Evolutionary conservation across 2,329 filamentous ascomycete species (phyloP).

Genomic region (Fragosphaeria purpurea): DNA sequence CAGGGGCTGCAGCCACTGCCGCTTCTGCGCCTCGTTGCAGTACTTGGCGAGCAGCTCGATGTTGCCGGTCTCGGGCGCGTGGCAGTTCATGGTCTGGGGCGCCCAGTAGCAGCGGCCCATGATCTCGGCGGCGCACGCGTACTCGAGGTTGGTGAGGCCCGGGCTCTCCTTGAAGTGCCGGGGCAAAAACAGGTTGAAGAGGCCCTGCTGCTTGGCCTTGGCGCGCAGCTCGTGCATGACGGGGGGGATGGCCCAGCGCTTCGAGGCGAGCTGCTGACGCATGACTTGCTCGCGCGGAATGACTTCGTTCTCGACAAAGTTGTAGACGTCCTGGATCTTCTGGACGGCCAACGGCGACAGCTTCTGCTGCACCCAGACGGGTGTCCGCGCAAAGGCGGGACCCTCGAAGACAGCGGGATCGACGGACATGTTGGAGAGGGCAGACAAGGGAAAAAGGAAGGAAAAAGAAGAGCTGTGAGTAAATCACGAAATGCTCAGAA

Average conservation of each 20-base stretch:
- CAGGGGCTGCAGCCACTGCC: slow-evolving; percentile 69
- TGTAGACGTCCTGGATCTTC: slow-evolving; percentile 24
- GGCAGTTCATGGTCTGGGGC: slow-evolving; percentile 80
- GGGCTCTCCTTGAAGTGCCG: slow-evolving; percentile 93
- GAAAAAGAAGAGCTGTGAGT: not conserved
- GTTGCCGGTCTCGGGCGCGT: slow-evolving; percentile 86
- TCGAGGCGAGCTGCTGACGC: slow-evolving; percentile 78
- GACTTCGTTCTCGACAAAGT: slow-evolving; percentile 33
- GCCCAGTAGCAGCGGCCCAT: slow-evolving; percentile 77
- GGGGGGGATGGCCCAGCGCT: slow-evolving; percentile 48
- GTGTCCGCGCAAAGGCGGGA: slow-evolving; percentile 64
- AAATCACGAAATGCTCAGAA: not conserved
- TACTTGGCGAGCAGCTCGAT: slow-evolving; percentile 95
- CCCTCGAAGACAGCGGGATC: slow-evolving; percentile 72
- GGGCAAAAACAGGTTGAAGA: slow-evolving; percentile 98
- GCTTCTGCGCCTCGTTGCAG: slow-evolving; percentile 76
- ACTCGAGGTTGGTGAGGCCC: slow-evolving; percentile 90
- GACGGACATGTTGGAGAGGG: slow-evolving; percentile 24
- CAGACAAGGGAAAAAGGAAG: not conserved
- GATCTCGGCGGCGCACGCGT: slow-evolving; percentile 93
- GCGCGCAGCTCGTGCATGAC: slow-evolving; percentile 30
- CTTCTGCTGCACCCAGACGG: slow-evolving; percentile 56
- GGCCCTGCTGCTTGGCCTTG: slow-evolving; percentile 53
- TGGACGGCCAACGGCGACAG: slow-evolving; percentile 16
- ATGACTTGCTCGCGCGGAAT: slow-evolving; percentile 58